A percentile compares a stretch with the other conserved stretches of the same genome.
Evolutionary conservation across 495 filamentous ascomycete genomes (phyloP).

Genomic region (Aspergillus leporis): DNA sequence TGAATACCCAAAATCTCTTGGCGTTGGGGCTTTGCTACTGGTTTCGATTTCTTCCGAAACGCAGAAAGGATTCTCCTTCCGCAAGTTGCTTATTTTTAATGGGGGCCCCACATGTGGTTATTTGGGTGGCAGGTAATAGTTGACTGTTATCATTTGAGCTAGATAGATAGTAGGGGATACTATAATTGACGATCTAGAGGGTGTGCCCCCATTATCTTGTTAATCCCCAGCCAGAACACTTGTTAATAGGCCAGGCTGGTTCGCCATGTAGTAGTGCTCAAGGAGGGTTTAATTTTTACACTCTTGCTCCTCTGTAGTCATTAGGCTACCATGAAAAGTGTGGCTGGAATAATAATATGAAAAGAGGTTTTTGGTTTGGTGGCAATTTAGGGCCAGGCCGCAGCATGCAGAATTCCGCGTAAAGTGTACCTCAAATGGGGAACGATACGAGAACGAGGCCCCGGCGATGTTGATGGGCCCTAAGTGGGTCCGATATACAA

Average conservation of each 20-base stretch:
- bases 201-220: too few relatives aligned
- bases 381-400: not conserved
- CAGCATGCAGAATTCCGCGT: not conserved
- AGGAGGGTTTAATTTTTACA: too few relatives aligned
- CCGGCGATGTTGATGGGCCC: not conserved
- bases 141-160: not conserved
- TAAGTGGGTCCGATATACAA: not conserved
- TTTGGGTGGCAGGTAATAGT: not conserved
- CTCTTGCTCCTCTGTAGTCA: too few relatives aligned
- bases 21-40: not conserved
- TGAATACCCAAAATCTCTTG: not conserved
- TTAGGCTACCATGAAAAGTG: not conserved
- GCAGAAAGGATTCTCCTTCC: not conserved
- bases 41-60: not conserved
- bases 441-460: not conserved
- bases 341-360: not conserved
- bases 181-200: not conserved
- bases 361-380: not conserved
- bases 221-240: too few relatives aligned
- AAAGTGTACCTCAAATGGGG: not conserved
- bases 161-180: not conserved
- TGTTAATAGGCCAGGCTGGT: too few relatives aligned
- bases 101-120: not conserved
- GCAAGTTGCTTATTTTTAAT: not conserved
- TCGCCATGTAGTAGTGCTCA: too few relatives aligned